These are phyloP conservation scores for Lecanicillium sp. DNA, from an alignment of 2,329 filamentous ascomycete genomes.

Conservation along the genomic window DNA sequence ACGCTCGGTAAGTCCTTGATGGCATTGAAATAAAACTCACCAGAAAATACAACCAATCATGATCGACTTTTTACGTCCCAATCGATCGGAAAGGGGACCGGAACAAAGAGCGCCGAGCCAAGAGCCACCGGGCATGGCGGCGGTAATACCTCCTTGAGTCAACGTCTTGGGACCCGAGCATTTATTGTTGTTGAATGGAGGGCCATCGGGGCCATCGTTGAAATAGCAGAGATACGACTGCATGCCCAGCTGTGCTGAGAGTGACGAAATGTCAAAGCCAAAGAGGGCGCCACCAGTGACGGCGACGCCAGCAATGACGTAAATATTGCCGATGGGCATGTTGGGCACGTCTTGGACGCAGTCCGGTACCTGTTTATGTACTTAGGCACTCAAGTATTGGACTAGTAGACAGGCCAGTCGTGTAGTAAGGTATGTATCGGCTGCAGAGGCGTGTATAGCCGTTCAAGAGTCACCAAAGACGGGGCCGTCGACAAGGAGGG, in stretches of 20 bases:
- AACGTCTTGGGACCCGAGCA: constrained; percentile 30
- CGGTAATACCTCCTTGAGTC: constrained; percentile 44
- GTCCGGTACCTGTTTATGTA: not conserved
- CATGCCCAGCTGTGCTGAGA: constrained; percentile 36
- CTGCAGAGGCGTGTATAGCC: not conserved
- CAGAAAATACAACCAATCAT: constrained; percentile 42
- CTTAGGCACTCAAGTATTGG: not conserved
- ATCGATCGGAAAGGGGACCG: constrained; percentile 40
- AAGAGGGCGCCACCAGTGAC: constrained; percentile 36
- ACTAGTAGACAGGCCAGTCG: not conserved
- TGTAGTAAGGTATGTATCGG: not conserved
- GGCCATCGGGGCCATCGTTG: constrained; percentile 25
- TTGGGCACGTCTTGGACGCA: constrained; percentile 7
- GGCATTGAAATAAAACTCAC: no score
- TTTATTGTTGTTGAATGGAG: constrained; percentile 19
- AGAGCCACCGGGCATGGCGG: constrained; percentile 43
- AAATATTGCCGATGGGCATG: constrained; percentile 25
- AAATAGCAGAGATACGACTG: constrained; percentile 30
- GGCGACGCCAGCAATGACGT: constrained; percentile 26
- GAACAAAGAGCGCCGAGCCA: constrained; percentile 41
- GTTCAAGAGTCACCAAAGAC: constrained; percentile 3
- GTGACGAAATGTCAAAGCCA: constrained; percentile 50
- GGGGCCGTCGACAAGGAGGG: not conserved
- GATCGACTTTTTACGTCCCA: constrained; percentile 42
- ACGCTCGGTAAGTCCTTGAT: no score